Conservation (phyloP, 1,284 basidiomycete genomes). For the Phlebopus sp. region DNA sequence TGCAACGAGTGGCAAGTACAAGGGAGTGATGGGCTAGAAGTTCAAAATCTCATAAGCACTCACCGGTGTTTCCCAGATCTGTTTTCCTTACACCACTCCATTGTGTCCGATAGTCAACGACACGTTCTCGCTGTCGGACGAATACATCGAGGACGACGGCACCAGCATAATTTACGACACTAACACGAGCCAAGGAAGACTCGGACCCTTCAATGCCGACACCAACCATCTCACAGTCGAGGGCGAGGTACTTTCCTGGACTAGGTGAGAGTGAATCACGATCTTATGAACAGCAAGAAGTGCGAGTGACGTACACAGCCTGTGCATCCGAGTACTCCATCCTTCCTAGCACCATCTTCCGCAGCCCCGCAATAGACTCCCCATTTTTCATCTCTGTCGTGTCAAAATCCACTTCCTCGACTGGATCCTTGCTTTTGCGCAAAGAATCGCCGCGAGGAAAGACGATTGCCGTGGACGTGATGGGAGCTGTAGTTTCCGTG, state of each 20-base stretch:
- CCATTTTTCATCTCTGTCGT: constrained; percentile 38
- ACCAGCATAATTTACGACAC: constrained; percentile 90
- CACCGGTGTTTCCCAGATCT: constrained; percentile 70
- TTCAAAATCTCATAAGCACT: neutral
- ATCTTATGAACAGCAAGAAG: neutral
- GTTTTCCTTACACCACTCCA: constrained; percentile 82
- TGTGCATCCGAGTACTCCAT: constrained; percentile 41
- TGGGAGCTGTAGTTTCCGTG: neutral
- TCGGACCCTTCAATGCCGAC: constrained; percentile 79
- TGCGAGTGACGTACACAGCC: constrained; percentile 40
- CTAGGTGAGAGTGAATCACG: constrained; percentile 35
- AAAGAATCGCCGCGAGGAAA: constrained; percentile 2
- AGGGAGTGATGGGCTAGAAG: neutral
- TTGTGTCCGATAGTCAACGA: constrained; percentile 93
- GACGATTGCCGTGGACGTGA: neutral
- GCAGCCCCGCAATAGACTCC: constrained; percentile 46
- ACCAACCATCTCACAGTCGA: constrained; percentile 99
- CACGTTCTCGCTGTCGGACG: constrained; percentile 83
- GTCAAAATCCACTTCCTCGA: constrained; percentile 19
- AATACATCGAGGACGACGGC: constrained; percentile 81
- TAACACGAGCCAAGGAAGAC: constrained; percentile 87
- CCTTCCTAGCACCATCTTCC: constrained; percentile 52
- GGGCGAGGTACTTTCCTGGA: constrained; percentile 75
- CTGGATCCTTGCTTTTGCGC: neutral
- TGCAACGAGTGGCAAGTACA: neutral